A percentile compares a stretch with the other conserved stretches of the same genome.
phyloP scores from a whole-genome alignment of 2,329 filamentous ascomycete genomes.

The Huntiella decipiens region DNA sequence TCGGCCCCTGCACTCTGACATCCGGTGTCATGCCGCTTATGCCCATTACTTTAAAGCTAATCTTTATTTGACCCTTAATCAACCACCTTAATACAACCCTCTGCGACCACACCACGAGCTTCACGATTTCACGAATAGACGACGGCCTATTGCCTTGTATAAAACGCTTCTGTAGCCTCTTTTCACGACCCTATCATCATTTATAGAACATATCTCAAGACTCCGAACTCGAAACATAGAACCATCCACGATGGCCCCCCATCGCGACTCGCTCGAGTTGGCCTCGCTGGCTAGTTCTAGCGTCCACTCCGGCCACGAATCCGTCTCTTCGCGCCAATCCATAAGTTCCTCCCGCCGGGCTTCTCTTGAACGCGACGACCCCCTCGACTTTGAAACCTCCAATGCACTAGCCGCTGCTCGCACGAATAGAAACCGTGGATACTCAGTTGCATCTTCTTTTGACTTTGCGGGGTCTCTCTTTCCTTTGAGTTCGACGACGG shows the following conservation, averaged over 20 bases:
- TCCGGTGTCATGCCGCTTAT: no score
- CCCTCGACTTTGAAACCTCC: slow-evolving; percentile 38
- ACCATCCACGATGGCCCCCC: slow-evolving; percentile 16
- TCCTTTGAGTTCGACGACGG: slow-evolving; percentile 66
- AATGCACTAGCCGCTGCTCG: slow-evolving; percentile 28
- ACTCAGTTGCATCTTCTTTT: slow-evolving; percentile 83
- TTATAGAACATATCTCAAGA: not conserved
- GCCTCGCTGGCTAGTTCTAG: slow-evolving; percentile 83
- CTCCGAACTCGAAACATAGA: not conserved
- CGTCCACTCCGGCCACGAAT: slow-evolving; percentile 23
- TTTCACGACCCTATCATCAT: not conserved
- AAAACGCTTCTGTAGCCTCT: not conserved
- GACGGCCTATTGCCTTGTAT: no score
- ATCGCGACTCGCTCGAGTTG: slow-evolving; percentile 88
- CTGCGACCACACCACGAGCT: no score
- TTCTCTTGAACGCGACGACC: slow-evolving; percentile 75
- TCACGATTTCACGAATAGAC: no score
- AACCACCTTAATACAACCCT: no score
- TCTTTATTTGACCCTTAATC: no score
- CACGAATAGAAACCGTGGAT: slow-evolving; percentile 42
- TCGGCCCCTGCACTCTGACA: no score
- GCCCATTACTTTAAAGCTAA: no score
- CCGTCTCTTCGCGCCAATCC: slow-evolving; percentile 57
- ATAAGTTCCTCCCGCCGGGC: slow-evolving; percentile 81
- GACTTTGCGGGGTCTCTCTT: slow-evolving; percentile 91